Evolutionary conservation across 768 basidiomycete genomes (phyloP), one percentile per base, ranked within the genome.

Genomic region (Dioszegia aurantiaca): DNA sequence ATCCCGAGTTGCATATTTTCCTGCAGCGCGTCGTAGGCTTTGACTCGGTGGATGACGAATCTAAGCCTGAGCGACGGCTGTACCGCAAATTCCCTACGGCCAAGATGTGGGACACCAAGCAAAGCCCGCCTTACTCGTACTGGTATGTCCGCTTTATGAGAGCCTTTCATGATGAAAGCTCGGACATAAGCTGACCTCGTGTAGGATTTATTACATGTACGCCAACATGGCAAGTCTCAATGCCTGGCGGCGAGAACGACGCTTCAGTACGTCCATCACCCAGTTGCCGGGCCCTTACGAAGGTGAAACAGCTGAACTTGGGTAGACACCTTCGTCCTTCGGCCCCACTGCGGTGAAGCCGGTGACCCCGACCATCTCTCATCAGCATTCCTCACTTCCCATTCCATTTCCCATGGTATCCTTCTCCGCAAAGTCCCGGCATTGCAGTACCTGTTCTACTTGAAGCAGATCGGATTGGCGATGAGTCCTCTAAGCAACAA

Each of bases 401-500:
- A 98, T 72, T 97, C 93, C 0, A 98, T 99, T 72, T 97, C 95
- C 10, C 95, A 99, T 70, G 95, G 95, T n/a, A 99, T 99, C 75
- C 81, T 97, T 19, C 83, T 99, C 9, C 87, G 95, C 58, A 99
- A 99, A 77, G 94, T 99, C 4, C 95, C 95, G 0, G 93, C 93
- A 1, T 79, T 99, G 44, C 74, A 76, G 43, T 99, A 99, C 73
- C 83, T 99, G 14, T 99, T 92, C 79, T 99, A 98, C 76, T 82
- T 99, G 63, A 93, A 90, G 78, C 95, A 98, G 79, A 97, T 98
- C 62, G 94, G 95, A 28, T 83, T 99, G 17, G 95, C 95, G 1
- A 99, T 99, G 95, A 92, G 90, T 70, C 95, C 95, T 2, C 78
- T 99, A 44, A 95, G 91, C 77, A 99, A 99, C 75, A 99, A 99